Evolutionary conservation across 2,329 filamentous ascomycete genomes (phyloP).

Genomic region (Ophiostoma sp.): DNA sequence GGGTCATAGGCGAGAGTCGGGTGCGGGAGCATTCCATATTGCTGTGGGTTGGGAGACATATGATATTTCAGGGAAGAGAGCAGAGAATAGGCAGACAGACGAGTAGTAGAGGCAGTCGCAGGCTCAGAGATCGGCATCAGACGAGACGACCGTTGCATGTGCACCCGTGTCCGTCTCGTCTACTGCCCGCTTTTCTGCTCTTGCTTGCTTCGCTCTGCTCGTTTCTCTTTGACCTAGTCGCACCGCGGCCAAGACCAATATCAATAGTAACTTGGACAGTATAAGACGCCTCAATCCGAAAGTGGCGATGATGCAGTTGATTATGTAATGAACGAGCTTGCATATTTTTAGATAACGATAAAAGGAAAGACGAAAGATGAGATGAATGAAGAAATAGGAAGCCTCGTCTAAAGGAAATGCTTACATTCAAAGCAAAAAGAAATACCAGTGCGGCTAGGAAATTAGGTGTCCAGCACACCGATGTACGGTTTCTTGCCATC

Average conservation of each 20-base stretch:
- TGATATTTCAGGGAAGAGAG: background rate
- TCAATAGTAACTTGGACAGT: background rate
- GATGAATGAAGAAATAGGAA: background rate
- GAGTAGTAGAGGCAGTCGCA: no score
- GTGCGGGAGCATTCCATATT: background rate
- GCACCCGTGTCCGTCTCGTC: background rate
- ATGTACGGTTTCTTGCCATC: background rate
- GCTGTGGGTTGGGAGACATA: background rate
- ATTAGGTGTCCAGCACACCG: no score
- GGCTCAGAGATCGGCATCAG: background rate
- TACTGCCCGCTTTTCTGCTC: background rate
- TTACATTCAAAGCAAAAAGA: background rate
- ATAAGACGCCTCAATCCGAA: no score
- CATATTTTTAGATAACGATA: no score
- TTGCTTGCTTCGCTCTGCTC: background rate
- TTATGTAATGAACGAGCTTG: background rate
- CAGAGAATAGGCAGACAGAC: no score
- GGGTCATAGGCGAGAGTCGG: conserved; percentile 5
- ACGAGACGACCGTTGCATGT: background rate
- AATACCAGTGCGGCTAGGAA: no score
- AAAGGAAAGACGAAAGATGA: background rate
- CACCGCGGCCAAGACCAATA: background rate
- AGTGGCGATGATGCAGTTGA: no score
- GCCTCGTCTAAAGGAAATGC: background rate
- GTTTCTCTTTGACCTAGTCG: background rate